Evolutionary conservation across 352 stramenopile genomes (phyloP).

Genomic region (Pythium monospermum): DNA sequence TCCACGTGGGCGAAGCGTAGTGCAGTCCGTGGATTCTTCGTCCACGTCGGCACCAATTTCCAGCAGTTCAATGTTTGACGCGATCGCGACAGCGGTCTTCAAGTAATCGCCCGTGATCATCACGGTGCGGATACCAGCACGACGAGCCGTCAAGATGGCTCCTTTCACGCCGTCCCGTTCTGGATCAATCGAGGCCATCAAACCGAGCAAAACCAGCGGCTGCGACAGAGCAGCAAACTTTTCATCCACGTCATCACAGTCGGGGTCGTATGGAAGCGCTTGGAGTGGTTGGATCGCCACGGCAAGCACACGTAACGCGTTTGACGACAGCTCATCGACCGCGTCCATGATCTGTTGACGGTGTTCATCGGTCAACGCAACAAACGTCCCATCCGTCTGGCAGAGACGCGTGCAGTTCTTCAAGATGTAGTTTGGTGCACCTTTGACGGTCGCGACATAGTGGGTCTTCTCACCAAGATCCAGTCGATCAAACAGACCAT

Average conservation of each 20-base stretch:
- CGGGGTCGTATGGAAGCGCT: slow-evolving; percentile 34
- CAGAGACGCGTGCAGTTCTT: slow-evolving; percentile 59
- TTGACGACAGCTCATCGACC: slow-evolving; percentile 63
- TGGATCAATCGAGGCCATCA: slow-evolving; percentile 91
- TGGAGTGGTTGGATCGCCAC: slow-evolving; percentile 79
- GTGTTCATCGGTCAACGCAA: slow-evolving; percentile 33
- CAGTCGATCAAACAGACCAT: slow-evolving; percentile 37
- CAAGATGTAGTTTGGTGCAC: slow-evolving; percentile 68
- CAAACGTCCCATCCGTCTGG: slow-evolving; percentile 42
- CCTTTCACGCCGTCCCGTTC: slow-evolving; percentile 56
- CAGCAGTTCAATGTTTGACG: slow-evolving; percentile 91
- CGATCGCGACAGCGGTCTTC: slow-evolving; percentile 93
- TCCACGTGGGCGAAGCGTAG: slow-evolving; percentile 38
- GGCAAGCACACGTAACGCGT: slow-evolving; percentile 85
- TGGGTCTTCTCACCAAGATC: slow-evolving; percentile 30
- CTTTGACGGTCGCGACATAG: slow-evolving; percentile 57
- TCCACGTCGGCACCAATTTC: slow-evolving; percentile 50
- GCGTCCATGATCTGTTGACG: slow-evolving; percentile 46
- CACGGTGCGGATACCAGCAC: slow-evolving; percentile 61
- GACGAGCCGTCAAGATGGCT: slow-evolving; percentile 42
- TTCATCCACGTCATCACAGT: slow-evolving; percentile 56
- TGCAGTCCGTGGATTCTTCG: slow-evolving; percentile 71
- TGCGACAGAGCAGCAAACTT: slow-evolving; percentile 66
- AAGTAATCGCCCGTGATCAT: slow-evolving; percentile 96
- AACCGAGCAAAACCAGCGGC: slow-evolving; percentile 86